These are phyloP conservation scores for Pistacia vera DNA, from an alignment of 345 rosid species.

Conservation along the genomic window DNA sequence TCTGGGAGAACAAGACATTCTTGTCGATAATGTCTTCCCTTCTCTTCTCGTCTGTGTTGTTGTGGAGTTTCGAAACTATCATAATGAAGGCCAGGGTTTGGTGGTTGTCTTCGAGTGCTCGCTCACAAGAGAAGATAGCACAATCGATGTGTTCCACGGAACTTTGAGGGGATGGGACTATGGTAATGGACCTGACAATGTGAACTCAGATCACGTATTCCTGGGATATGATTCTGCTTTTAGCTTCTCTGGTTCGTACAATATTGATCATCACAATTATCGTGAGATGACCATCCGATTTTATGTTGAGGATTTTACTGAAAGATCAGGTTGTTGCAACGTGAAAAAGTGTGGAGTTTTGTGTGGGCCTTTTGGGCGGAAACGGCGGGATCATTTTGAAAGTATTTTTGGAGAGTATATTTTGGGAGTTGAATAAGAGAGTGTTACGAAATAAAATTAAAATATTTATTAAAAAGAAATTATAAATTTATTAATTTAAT, in stretches of 20 bases:
- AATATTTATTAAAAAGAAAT: no score
- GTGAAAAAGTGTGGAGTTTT: background rate
- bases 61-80: background rate
- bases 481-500: no score
- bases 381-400: no score
- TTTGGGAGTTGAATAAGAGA: no score
- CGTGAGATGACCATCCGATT: background rate
- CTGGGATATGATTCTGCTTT: background rate
- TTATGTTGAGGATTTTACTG: background rate
- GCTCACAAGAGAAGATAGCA: background rate
- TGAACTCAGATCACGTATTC: background rate
- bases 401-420: accelerated
- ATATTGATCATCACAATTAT: no score
- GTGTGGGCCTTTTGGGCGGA: no score
- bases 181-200: background rate
- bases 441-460: no score
- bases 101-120: background rate
- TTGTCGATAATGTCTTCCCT: background rate
- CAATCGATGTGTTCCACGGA: background rate
- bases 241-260: no score
- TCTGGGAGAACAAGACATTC: background rate
- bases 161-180: no score
- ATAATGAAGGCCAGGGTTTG: background rate
- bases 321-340: background rate
- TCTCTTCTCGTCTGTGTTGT: conserved; percentile 2